These are phyloP conservation scores for Warburgia ugandensis DNA, from an alignment of 164 flowering plant species.

Conservation along the genomic window DNA sequence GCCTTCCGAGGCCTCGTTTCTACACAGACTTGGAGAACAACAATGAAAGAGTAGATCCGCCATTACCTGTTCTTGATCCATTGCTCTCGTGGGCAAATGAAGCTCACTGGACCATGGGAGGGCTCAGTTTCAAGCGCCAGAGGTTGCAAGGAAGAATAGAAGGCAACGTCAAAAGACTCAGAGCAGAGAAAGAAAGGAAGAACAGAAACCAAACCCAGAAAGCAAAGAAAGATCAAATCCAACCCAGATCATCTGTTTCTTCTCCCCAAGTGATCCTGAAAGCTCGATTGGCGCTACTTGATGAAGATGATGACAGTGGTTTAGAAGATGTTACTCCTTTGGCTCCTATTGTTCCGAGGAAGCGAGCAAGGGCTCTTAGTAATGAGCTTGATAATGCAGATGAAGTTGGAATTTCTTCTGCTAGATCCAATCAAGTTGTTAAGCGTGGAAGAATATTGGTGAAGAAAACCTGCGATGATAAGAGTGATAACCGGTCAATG, in stretches of 20 bases:
- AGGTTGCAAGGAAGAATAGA: constrained; percentile 83
- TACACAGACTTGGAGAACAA: constrained; percentile 56
- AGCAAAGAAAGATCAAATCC: neutral
- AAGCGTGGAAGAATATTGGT: neutral
- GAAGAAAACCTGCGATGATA: neutral
- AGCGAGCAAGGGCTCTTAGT: constrained; percentile 36
- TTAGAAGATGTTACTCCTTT: neutral
- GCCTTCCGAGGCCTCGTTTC: constrained; percentile 75
- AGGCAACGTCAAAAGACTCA: constrained; percentile 54
- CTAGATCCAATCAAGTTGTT: too few relatives aligned
- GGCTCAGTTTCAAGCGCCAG: constrained; percentile 59
- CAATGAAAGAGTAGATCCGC: constrained; percentile 65
- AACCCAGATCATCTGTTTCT: neutral
- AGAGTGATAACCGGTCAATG: neutral
- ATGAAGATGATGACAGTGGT: neutral
- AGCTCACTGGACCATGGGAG: constrained; percentile 98
- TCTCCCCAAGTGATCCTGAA: neutral
- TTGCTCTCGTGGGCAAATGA: constrained; percentile 77
- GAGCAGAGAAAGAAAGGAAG: constrained; percentile 30
- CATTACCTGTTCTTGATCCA: constrained; percentile 50
- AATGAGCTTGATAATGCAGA: constrained; percentile 33
- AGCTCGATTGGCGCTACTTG: neutral
- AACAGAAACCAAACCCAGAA: constrained; percentile 9
- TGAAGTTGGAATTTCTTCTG: too few relatives aligned
- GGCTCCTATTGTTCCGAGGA: neutral